A percentile compares a stretch with the other conserved stretches of the same genome.
Evolutionary conservation across 202 grass and related monocot genomes (phyloP).

Genomic region (Schoenoplectus triqueter): DNA sequence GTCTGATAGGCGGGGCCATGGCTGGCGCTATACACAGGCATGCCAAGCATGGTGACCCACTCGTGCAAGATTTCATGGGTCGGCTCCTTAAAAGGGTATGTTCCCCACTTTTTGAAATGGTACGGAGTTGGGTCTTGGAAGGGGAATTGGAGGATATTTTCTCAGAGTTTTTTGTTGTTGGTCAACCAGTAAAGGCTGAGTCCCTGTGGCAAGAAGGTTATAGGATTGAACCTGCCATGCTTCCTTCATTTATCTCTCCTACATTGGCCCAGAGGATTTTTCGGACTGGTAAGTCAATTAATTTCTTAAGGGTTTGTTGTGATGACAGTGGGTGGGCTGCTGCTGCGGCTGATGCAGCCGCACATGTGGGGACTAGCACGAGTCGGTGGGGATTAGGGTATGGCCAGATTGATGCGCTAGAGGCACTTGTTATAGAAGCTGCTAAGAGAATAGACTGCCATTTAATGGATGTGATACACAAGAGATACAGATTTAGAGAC

Average conservation of each 20-base stretch:
- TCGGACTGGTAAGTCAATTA: slow-evolving; percentile 90
- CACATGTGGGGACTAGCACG: slow-evolving; percentile 80
- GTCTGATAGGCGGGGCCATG: slow-evolving; percentile 85
- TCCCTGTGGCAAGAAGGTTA: slow-evolving; percentile 92
- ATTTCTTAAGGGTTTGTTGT: slow-evolving; percentile 91
- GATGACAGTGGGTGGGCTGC: slow-evolving; percentile 88
- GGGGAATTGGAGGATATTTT: slow-evolving; percentile 91
- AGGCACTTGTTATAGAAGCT: slow-evolving; percentile 82
- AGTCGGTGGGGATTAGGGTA: slow-evolving; percentile 80
- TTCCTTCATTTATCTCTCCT: slow-evolving; percentile 93
- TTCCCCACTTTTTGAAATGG: slow-evolving; percentile 95
- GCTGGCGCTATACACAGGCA: slow-evolving; percentile 78
- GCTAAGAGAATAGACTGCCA: slow-evolving; percentile 78
- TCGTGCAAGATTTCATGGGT: slow-evolving; percentile 87
- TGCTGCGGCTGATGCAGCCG: slow-evolving; percentile 58
- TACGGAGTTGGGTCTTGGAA: slow-evolving; percentile 83
- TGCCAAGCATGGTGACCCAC: slow-evolving; percentile 85
- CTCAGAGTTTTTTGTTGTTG: slow-evolving; percentile 83
- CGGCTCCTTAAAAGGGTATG: slow-evolving; percentile 70
- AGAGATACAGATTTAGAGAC: slow-evolving; percentile 77
- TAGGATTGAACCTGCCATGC: slow-evolving; percentile 78
- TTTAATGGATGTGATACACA: slow-evolving; percentile 93
- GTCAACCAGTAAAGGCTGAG: slow-evolving; percentile 79
- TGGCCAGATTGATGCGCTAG: slow-evolving; percentile 84
- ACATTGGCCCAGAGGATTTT: slow-evolving; percentile 76